These are phyloP conservation scores for Halophytophthora polymorphica DNA, from an alignment of 352 stramenopile species.

Conservation along the genomic window DNA sequence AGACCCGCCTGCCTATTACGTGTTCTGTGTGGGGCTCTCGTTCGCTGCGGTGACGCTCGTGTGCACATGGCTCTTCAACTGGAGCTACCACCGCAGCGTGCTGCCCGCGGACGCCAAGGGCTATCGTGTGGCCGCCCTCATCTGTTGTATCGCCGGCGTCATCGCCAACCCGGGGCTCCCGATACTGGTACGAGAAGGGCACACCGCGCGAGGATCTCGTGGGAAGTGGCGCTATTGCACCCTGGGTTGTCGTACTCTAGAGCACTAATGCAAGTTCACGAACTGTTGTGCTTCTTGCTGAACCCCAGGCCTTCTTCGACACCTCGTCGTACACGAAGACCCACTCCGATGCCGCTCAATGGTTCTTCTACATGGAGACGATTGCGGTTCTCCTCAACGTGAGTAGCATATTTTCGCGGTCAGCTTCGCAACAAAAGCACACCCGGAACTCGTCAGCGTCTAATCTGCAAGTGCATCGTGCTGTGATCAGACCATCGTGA, in stretches of 20 bases:
- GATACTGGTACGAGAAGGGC: constrained; percentile 31
- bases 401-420: constrained; percentile 5
- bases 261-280: too few relatives aligned
- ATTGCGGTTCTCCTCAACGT: constrained; percentile 52
- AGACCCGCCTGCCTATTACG: constrained; percentile 55
- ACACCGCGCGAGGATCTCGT: background rate
- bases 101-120: constrained; percentile 21
- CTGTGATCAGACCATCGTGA: constrained; percentile 32
- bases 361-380: constrained; percentile 58
- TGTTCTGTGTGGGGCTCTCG: constrained; percentile 54
- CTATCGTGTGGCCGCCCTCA: constrained; percentile 19
- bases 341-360: constrained; percentile 45
- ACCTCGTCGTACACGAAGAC: constrained; percentile 38
- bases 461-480: background rate
- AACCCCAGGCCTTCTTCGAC: constrained; percentile 45
- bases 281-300: background rate
- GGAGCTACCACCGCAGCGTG: constrained; percentile 36
- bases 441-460: background rate
- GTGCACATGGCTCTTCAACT: constrained; percentile 52
- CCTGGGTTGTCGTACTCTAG: too few relatives aligned
- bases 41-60: constrained; percentile 39
- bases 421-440: background rate
- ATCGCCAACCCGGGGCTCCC: constrained; percentile 47
- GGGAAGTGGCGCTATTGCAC: too few relatives aligned
- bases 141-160: constrained; percentile 29